Base-by-base conservation (phyloP, 1,284 basidiomycete species). In the Ustilago curta region DNA sequence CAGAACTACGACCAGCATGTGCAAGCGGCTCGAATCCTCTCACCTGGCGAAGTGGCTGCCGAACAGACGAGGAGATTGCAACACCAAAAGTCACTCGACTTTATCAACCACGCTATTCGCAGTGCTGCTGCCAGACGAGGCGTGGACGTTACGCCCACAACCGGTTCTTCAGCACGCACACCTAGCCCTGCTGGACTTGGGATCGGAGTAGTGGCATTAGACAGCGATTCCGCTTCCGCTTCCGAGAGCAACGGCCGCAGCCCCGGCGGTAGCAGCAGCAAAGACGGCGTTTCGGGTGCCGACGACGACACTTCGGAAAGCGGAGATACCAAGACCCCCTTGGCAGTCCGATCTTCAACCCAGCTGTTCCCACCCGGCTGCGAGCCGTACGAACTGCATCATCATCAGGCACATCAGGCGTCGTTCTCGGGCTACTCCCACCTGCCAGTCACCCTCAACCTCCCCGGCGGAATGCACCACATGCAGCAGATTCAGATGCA, bases 91-190 rank as follows among this genome's bases (percentile, higher is more conserved):
- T 84, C 83, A 43, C 79, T 84, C 18, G 83, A 84, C 66, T 84
- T 84, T 53, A 84, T 84, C 75, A 83, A 84, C 55, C 80, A 80
- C 50, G 83, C 83, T 8, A 84, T 84, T 40, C 75, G 80, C 18
- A 84, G 83, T 57, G 83, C 83, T n/a, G 82, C 83, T 2, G 83
- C 83, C 42, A 61, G 81, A 19, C 70, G 68, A 14, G 81, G 62
- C 6, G 70, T 68, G n/a, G 57, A 68, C 8, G 64, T 66, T 6
- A 67, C 59, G 2, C 59, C 61, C 14, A 61, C 66, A 1, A 59
- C 65, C 8, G 35, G 49, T 35, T 60, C 61, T 8, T 61, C 67
- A 2, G 57, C 55, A 2, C 60, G 45, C 9, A 61, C 61, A 9
- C 58, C 69, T 2, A 72, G 72, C 11, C 76, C 81, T 2, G 51